Conservation (phyloP, 306 rosid genomes). For the Trichosanthes truncata region DNA sequence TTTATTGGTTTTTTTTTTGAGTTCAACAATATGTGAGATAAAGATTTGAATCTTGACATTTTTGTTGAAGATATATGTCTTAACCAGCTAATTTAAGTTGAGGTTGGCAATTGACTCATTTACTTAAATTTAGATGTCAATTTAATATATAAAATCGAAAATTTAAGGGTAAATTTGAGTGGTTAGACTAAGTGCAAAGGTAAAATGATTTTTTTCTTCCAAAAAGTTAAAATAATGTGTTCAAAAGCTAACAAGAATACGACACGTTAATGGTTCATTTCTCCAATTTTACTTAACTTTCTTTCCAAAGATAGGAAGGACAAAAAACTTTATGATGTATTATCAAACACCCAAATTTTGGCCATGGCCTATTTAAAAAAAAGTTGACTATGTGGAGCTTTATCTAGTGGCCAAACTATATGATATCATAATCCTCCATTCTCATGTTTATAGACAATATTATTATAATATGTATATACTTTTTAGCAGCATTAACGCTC, state of each 20-base stretch:
- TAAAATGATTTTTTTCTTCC: not conserved
- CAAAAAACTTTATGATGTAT: not conserved
- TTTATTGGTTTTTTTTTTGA: no score
- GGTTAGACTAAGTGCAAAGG: not conserved
- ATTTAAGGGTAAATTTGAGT: not conserved
- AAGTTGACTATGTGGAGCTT: not conserved
- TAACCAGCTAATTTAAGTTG: no score
- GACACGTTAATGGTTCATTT: not conserved
- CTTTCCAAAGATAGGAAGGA: not conserved
- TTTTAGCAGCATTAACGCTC: not conserved
- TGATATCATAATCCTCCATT: slow-evolving; percentile 1
- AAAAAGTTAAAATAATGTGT: not conserved
- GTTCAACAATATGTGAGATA: no score
- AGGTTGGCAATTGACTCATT: no score
- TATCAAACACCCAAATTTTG: not conserved
- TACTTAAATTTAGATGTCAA: no score
- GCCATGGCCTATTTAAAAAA: not conserved
- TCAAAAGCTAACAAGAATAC: not conserved
- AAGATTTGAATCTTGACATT: no score
- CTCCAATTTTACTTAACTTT: not conserved
- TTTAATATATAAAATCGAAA: no score
- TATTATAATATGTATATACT: not conserved
- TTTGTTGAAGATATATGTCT: no score
- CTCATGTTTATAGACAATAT: not conserved
- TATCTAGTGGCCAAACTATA: not conserved